Evolutionary conservation across 2,329 filamentous ascomycete genomes (phyloP), one percentile per base, ranked within the genome.

Genomic region (Pyrenochaeta sp.): DNA sequence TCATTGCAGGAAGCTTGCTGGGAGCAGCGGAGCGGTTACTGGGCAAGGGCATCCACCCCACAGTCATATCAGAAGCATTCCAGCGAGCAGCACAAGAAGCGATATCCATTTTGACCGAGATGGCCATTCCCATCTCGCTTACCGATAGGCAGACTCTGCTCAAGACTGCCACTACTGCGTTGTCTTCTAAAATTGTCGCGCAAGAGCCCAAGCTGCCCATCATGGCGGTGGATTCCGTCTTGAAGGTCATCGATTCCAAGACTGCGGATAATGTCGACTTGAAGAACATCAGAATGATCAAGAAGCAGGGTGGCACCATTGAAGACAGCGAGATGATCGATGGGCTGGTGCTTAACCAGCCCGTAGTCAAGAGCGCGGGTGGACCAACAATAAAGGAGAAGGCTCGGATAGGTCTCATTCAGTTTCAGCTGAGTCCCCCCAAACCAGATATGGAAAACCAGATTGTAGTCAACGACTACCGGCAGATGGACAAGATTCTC

Each of bases 401-500:
- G 86, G 95, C 95, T 60, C 90, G 84, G 80, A 99, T 99, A 79
- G 95, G 90, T 63, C 83, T 99, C 58, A 98, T 99, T 66, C 95
- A 99, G 77, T 99, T 99, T 85, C 95, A 99, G 79, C 87, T 99
- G 68, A 97, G 92, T 79, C 94, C 95, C 41, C 95, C 95, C 1
- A 99, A 99, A 81, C 95, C 95, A 66, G 95, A 99, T 78, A 99
- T 99, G 95, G 95, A 99, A 82, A 99, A 99, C 81, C 95, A 96
- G 73, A 98, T 99, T 62, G 89, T 96, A 29, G 95, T 99, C 72
- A 99, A 99, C 79, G 95, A 99, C 82, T 99, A 99, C 85, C 87
- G 95, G 73, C 95, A 99, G 78, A 99, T 99, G 95, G 95, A 99
- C 83, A 99, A 98, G 85, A 99, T 99, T 64, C 86, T 99, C 68